These are phyloP conservation scores for Aethionema arabicum DNA, from an alignment of 345 rosid species.

Conservation along the genomic window DNA sequence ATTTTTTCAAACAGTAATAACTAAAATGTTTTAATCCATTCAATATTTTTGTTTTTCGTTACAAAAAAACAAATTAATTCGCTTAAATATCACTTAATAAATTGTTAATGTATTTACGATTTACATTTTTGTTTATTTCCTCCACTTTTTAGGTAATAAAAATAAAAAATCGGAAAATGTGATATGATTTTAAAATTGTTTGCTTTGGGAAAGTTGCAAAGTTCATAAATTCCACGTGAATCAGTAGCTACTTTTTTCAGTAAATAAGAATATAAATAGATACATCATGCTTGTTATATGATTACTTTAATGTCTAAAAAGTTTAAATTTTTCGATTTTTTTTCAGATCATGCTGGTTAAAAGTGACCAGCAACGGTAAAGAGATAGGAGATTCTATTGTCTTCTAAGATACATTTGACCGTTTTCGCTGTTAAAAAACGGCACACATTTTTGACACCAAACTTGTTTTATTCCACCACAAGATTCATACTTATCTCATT, in stretches of 20 bases:
- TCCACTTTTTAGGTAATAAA: not conserved
- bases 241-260: constrained; percentile 8
- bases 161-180: not conserved
- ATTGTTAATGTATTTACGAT: no score
- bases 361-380: constrained; percentile 16
- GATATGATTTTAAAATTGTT: constrained; percentile 14
- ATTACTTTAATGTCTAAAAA: not conserved
- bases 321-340: not conserved
- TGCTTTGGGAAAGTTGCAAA: constrained; percentile 28
- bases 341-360: constrained; percentile 14
- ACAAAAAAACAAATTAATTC: no score
- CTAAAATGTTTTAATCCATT: not conserved
- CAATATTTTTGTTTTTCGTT: no score
- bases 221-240: constrained; percentile 28
- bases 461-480: constrained; percentile 14
- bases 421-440: not conserved
- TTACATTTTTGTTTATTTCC: not conserved
- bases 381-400: constrained; percentile 10
- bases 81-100: no score
- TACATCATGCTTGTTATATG: not conserved
- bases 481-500: constrained; percentile 49
- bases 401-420: constrained; percentile 7
- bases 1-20: no score
- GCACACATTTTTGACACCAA: not conserved
- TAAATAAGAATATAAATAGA: not conserved